Evolutionary conservation across 2,329 filamentous ascomycete genomes (phyloP).

Genomic region (Aspergillus pseudoviridinutans): DNA sequence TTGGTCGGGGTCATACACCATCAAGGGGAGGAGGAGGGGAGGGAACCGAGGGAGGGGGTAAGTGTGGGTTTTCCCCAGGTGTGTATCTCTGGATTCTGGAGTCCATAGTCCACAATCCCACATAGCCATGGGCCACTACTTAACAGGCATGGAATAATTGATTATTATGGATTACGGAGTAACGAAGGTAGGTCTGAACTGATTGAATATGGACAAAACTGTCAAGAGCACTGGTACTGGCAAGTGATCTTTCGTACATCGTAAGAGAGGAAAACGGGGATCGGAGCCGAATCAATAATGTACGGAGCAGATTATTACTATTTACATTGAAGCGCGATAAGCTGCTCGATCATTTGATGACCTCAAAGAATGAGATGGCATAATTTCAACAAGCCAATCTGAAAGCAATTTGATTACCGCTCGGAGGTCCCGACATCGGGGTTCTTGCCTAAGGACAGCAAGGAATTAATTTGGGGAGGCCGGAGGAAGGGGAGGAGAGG

Average conservation of each 20-base stretch:
- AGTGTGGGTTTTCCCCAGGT: neutral
- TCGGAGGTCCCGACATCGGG: slow-evolving; percentile 28
- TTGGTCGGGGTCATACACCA: slow-evolving; percentile 15
- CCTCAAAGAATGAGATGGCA: slow-evolving; percentile 21
- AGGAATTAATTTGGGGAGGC: neutral
- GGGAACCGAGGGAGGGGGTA: slow-evolving; percentile 1
- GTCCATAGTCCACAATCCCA: neutral
- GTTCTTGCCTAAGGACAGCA: neutral
- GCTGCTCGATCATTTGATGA: slow-evolving; percentile 27
- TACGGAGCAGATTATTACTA: neutral
- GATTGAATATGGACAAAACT: too few relatives aligned
- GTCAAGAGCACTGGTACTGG: too few relatives aligned
- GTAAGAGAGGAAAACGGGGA: neutral
- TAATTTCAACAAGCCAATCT: slow-evolving; percentile 18
- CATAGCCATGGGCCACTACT: neutral
- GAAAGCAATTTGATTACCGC: slow-evolving; percentile 13
- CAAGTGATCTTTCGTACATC: neutral
- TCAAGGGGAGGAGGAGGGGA: neutral
- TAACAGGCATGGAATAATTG: too few relatives aligned
- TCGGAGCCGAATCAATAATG: neutral
- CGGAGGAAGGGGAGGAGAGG: slow-evolving; percentile 1
- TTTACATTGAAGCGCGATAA: slow-evolving; percentile 18
- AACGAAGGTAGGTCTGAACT: too few relatives aligned
- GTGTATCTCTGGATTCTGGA: neutral
- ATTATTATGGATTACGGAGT: too few relatives aligned